Evolutionary conservation across 345 rosid species (phyloP).

Genomic region (Acer saccharum): DNA sequence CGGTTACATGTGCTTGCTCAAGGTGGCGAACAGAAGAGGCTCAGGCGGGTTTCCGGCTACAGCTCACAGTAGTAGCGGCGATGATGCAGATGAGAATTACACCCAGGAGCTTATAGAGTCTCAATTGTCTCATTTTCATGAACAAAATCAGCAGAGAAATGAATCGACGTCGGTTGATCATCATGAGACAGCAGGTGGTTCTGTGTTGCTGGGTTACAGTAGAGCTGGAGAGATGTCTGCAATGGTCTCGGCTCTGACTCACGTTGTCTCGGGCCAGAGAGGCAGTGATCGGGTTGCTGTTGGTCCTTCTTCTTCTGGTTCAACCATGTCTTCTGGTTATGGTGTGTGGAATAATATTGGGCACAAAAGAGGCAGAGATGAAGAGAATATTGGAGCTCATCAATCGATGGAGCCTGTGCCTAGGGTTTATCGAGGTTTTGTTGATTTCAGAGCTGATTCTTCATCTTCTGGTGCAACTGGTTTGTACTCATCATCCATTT

Average conservation of each 20-base stretch:
- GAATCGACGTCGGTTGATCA: neutral
- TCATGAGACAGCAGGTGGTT: neutral
- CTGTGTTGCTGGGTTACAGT: constrained; percentile 29
- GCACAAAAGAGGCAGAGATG: constrained; percentile 44
- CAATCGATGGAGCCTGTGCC: constrained; percentile 26
- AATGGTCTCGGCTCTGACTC: constrained; percentile 73
- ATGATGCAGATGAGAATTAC: constrained; percentile 19
- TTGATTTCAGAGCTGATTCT: constrained; percentile 30
- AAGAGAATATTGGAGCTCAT: constrained; percentile 21
- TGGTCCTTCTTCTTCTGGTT: constrained; percentile 16
- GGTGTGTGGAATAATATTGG: constrained; percentile 27
- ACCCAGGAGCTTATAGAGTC: constrained; percentile 7
- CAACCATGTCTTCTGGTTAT: constrained; percentile 20
- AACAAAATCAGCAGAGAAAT: neutral
- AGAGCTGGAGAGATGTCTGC: constrained; percentile 60
- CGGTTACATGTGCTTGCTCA: constrained; percentile 30
- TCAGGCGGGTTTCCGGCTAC: constrained; percentile 21
- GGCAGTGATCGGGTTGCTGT: constrained; percentile 19
- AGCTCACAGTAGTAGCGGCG: constrained; percentile 13
- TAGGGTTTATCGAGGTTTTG: constrained; percentile 35
- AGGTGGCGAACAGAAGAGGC: constrained; percentile 45
- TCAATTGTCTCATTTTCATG: constrained; percentile 19
- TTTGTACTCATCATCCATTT: neutral
- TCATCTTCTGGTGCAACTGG: constrained; percentile 44
- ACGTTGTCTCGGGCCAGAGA: constrained; percentile 54